Base-by-base conservation (phyloP, 1,139 yeast species). In the Yamadazyma triangularis region DNA sequence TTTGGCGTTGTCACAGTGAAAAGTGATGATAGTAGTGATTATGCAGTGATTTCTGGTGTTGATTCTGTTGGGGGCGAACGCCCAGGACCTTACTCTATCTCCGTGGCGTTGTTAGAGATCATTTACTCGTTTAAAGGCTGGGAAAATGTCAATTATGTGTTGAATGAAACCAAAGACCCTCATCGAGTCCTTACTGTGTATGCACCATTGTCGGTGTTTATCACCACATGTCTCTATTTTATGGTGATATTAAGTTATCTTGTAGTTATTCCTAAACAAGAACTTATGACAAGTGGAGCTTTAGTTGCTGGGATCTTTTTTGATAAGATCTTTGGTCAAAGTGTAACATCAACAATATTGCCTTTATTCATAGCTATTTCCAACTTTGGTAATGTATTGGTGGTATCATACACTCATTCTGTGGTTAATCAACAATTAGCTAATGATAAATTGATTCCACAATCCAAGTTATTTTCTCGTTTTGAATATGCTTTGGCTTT, bases 401-500 rank as follows among this genome's bases (percentile, higher is more conserved):
- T 84, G 26, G 93, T 83, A 23, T 77, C 82, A 21, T 84, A 77
- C 50, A 81, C 91, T 1, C 93, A 83, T 50, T 84, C 87, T 13
- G 68, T 87, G 45, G 81, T 83, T 36, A 77, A 82, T 44, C 87
- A 80, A 49, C 88, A 82, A 45, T 61, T 83, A 34, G 91, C 85
- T 10, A 69, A 76, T 40, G 88, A 80, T 48, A 82, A 83, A 40
- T 73, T 81, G 37, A 51, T 84, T 26, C 94, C 94, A 18, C 80
- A 77, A 47, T 74, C 88, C 7, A 53, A 53, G 10, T 64, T 74
- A 35, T 76, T 72, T 61, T 70, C 73, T 15, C 58, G 79, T 30
- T 68, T 79, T 48, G 70, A 74, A 42, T 50, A 55, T 39, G 53
- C 70, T 2, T 50, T 71, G 22, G 21, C 57, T 2, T 50, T 70